phyloP scores from a whole-genome alignment of 257 asterid genomes.

The Plantago elongata region DNA sequence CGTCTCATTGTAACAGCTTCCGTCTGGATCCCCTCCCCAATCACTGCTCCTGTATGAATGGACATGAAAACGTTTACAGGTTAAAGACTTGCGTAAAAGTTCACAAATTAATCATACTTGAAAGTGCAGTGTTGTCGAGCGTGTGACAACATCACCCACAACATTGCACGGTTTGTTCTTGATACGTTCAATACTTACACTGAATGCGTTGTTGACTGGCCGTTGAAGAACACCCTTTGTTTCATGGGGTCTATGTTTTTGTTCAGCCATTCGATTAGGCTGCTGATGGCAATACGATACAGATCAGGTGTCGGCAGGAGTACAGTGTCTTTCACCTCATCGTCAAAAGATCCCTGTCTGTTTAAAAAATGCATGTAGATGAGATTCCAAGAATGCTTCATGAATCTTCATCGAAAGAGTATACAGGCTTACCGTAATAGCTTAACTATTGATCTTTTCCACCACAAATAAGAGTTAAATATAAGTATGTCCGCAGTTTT shows the following conservation, averaged over 20 bases:
- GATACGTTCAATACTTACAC: conserved; percentile 26
- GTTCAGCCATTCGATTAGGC: conserved; percentile 62
- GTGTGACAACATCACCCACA: too few relatives aligned
- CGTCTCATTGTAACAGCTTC: conserved; percentile 69
- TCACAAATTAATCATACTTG: too few relatives aligned
- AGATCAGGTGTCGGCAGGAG: conserved; percentile 46
- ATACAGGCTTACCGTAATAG: conserved; percentile 37
- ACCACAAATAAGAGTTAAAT: conserved; percentile 84
- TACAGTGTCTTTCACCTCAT: conserved; percentile 36
- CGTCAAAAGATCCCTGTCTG: conserved; percentile 63
- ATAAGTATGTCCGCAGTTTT: conserved; percentile 64
- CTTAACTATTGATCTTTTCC: conserved; percentile 57
- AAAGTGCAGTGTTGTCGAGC: too few relatives aligned
- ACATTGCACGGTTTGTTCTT: too few relatives aligned
- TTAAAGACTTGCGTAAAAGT: too few relatives aligned
- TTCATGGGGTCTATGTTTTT: conserved; percentile 50
- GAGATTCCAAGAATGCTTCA: neutral
- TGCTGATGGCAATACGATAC: conserved; percentile 55
- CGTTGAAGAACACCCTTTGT: conserved; percentile 51
- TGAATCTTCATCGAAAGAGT: neutral
- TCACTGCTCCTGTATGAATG: conserved; percentile 41
- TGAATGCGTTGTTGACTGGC: conserved; percentile 74
- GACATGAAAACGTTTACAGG: neutral
- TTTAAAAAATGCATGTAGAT: neutral
- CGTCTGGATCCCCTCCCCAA: conserved; percentile 58